These are phyloP conservation scores for Pleurotus pulmonarius DNA, from an alignment of 768 basidiomycete genomes.

Conservation along the genomic window DNA sequence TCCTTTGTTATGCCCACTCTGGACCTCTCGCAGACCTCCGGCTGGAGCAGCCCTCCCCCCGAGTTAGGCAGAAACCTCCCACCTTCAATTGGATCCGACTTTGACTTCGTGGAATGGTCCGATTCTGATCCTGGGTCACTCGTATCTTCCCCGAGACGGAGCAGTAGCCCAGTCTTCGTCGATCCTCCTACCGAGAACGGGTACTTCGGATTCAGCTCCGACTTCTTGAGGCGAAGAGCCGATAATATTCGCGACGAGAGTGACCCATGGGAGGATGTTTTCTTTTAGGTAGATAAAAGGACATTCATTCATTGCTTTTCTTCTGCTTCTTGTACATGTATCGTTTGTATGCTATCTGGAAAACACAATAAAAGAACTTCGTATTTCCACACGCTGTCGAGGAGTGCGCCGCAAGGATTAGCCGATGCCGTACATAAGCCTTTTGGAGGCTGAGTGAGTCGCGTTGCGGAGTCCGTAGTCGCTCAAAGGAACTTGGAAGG, in stretches of 20 bases:
- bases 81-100: not conserved
- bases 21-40: conserved; percentile 47
- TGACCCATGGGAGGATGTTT: not conserved
- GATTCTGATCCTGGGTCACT: conserved; percentile 12
- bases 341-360: not conserved
- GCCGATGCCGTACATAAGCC: no score
- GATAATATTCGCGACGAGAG: not conserved
- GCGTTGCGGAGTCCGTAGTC: no score
- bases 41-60: not conserved
- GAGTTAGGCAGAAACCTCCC: not conserved
- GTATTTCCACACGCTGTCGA: no score
- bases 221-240: conserved; percentile 22
- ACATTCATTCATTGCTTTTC: not conserved
- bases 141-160: conserved; percentile 13
- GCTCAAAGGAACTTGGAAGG: no score
- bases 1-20: conserved; percentile 78
- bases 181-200: conserved; percentile 27
- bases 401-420: no score
- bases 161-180: conserved; percentile 17
- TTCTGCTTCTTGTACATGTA: not conserved
- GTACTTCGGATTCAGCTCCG: conserved; percentile 39
- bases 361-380: no score
- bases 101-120: conserved; percentile 4
- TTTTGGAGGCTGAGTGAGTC: no score
- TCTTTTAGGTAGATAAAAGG: not conserved